Percentiles rank a stretch among this genome's conserved stretches.
phyloP scores from a whole-genome alignment of 176 grass and related monocot species.

The Miscanthus lutarioriparius region DNA sequence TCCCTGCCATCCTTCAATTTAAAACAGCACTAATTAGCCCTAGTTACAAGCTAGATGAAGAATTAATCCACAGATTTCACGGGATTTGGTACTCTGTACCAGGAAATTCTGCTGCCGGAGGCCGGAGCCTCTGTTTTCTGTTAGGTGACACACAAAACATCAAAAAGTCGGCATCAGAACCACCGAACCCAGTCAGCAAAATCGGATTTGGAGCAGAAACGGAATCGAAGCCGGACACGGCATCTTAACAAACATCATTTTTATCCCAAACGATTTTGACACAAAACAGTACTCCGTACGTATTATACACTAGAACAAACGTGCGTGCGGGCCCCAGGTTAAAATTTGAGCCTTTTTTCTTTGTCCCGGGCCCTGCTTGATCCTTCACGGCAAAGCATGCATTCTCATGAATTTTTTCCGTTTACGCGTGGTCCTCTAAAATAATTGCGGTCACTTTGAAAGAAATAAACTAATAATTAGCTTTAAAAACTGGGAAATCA shows the following conservation, averaged over 20 bases:
- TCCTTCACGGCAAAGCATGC: constrained; percentile 44
- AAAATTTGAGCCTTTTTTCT: not conserved
- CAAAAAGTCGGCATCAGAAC: constrained; percentile 21
- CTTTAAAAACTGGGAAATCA: not conserved
- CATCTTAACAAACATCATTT: not conserved
- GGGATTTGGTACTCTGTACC: constrained; percentile 7
- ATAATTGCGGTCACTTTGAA: constrained; percentile 35
- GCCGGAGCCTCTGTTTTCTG: not conserved
- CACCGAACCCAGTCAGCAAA: constrained; percentile 9
- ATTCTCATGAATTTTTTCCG: not conserved
- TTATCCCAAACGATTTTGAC: constrained; percentile 23
- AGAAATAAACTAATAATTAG: not conserved
- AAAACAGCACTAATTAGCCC: constrained; percentile 10
- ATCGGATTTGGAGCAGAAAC: constrained; percentile 22
- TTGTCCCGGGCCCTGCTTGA: constrained; percentile 16
- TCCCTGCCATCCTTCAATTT: not conserved
- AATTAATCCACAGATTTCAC: not conserved
- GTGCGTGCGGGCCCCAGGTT: not conserved
- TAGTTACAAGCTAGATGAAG: not conserved
- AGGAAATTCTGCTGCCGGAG: not conserved
- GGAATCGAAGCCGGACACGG: constrained; percentile 29
- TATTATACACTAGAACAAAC: not conserved
- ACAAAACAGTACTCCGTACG: not conserved
- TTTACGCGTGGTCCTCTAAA: constrained; percentile 23
- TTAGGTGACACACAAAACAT: constrained; percentile 39